Base-by-base conservation (phyloP, 1,284 basidiomycete species). In the Puccinia coronata region DNA sequence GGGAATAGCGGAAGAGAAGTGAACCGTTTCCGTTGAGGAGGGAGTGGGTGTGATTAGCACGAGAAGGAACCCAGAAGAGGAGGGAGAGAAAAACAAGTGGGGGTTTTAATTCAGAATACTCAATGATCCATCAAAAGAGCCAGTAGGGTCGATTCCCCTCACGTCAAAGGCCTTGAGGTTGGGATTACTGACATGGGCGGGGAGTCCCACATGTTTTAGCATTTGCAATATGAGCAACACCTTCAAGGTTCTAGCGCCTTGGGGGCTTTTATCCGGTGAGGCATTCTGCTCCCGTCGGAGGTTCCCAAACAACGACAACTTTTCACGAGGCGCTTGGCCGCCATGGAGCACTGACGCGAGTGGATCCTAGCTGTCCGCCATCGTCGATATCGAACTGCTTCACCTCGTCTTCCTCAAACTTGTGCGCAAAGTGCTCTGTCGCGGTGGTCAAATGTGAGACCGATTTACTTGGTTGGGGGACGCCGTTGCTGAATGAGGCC, bases 311-410 rank as follows among this genome's bases (percentile, higher is more conserved):
- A 36, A 20, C n/a, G 23, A 20, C n/a, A 25, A 28, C 2, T 36
- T 28, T n/a, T 53, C 43, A 16, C 23, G 67, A n/a, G 39, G 71
- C 8, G 12, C n/a, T 23, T 8, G 6, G 51, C 20, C 57, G n/a
- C n/a, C n/a, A n/a, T n/a, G n/a, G n/a, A n/a, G n/a, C n/a, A n/a
- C n/a, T n/a, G n/a, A n/a, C 31, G 3, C 31, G 18, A 63, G 31
- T 23, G 69, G 28, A n/a, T 41, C 63, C 14, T 25, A 67, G 36
- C 36, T 25, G 31, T 49, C 47, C 23, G 31, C 41, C 34, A 63
- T 96, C 94, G 84, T 95, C 92, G 80, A 96, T 96, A 85, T 97
- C 95, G 86, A 91, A 96, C 43, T 73, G 34, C 16, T 73, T 53
- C 14, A 89, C 53, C n/a, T n/a, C n/a, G 23, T 69, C 76, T 25